Conservation (phyloP, 495 filamentous ascomycete genomes). For the Oidiodendron maius region DNA sequence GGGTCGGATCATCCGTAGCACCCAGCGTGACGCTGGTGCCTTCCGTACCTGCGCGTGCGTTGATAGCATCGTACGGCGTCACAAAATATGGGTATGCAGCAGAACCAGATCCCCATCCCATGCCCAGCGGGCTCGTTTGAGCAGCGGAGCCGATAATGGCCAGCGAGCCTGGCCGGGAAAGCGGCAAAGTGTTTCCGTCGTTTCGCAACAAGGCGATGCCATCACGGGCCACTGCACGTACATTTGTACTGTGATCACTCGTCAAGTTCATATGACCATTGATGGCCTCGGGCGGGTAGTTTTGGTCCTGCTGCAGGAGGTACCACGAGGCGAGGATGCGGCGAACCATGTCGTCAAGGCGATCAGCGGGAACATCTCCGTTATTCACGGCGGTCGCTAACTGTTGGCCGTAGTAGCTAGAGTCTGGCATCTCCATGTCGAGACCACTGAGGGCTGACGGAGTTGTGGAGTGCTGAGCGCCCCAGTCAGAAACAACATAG, state of each 20-base stretch:
- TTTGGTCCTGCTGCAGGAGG: slow-evolving; percentile 37
- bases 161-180: slow-evolving; percentile 44
- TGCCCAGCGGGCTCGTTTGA: slow-evolving; percentile 29
- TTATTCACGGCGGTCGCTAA: slow-evolving; percentile 83
- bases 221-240: slow-evolving; percentile 8
- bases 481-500: slow-evolving; percentile 88
- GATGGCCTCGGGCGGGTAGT: slow-evolving; percentile 55
- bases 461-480: slow-evolving; percentile 79
- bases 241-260: slow-evolving; percentile 1
- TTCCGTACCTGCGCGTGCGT: slow-evolving; percentile 50
- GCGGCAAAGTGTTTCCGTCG: slow-evolving; percentile 42
- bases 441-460: slow-evolving; percentile 11
- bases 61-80: slow-evolving; percentile 79
- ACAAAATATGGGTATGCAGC: slow-evolving; percentile 60
- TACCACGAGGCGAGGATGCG: slow-evolving; percentile 93
- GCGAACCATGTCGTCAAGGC: slow-evolving; percentile 86
- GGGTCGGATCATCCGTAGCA: slow-evolving; percentile 51
- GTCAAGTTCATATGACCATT: slow-evolving; percentile 64
- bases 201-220: slow-evolving; percentile 62
- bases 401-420: slow-evolving; percentile 86
- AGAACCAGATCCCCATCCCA: slow-evolving; percentile 76
- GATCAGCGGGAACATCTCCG: slow-evolving; percentile 84
- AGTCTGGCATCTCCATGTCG: slow-evolving; percentile 22
- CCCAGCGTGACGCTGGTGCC: slow-evolving; percentile 58
- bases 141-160: slow-evolving; percentile 62